These are phyloP conservation scores for Bipolaris zeicola DNA, from an alignment of 2,329 filamentous ascomycete species.

Conservation along the genomic window DNA sequence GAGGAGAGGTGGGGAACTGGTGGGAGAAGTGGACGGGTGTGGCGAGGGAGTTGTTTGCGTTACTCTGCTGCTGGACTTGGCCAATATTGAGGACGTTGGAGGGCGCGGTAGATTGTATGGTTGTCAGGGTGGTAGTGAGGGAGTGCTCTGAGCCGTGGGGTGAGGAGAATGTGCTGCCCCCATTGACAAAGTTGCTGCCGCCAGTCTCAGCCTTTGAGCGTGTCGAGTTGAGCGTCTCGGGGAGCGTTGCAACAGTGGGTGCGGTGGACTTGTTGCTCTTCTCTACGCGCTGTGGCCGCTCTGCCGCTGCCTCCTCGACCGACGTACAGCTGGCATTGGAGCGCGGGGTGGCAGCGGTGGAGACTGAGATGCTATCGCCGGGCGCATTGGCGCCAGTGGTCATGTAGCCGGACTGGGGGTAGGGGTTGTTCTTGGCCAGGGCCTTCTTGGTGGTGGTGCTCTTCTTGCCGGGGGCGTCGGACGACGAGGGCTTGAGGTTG, in stretches of 20 bases:
- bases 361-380: conserved; percentile 53
- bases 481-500: conserved; percentile 80
- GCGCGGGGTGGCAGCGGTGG: conserved; percentile 53
- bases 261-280: conserved; percentile 74
- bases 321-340: conserved; percentile 62
- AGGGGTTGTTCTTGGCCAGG: conserved; percentile 83
- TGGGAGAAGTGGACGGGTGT: conserved; percentile 61
- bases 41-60: conserved; percentile 42
- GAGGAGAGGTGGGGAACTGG: conserved; percentile 60
- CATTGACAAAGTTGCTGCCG: conserved; percentile 63
- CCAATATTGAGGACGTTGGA: conserved; percentile 54
- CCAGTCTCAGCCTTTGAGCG: conserved; percentile 84
- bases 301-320: conserved; percentile 55
- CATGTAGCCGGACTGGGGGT: conserved; percentile 76
- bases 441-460: conserved; percentile 60
- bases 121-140: conserved; percentile 82
- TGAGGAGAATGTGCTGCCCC: conserved; percentile 79
- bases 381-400: conserved; percentile 49
- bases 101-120: conserved; percentile 76
- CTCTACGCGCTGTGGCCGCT: conserved; percentile 60
- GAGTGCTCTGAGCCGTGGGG: conserved; percentile 81
- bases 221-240: conserved; percentile 75
- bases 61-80: conserved; percentile 38
- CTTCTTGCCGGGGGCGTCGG: conserved; percentile 57
- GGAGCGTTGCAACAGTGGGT: conserved; percentile 82